Evolutionary conservation across 768 basidiomycete species (phyloP).

Genomic region (Tubosaeta sp.): DNA sequence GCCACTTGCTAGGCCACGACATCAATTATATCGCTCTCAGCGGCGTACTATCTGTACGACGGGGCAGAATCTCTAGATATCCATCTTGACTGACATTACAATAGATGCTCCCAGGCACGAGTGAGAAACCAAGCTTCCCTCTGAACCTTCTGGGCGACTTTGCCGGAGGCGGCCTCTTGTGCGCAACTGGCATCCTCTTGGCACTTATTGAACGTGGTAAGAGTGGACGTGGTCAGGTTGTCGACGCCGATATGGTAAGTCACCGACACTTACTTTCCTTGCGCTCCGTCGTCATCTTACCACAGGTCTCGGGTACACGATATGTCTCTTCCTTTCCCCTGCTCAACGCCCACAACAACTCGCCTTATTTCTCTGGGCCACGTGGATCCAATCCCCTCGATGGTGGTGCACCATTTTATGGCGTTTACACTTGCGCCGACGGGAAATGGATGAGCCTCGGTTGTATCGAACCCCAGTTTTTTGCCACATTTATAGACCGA

Average conservation of each 20-base stretch:
- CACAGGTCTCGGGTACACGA: constrained; percentile 74
- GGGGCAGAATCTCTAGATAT: not conserved
- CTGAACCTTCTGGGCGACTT: constrained; percentile 79
- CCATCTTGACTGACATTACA: not conserved
- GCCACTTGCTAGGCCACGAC: constrained; percentile 57
- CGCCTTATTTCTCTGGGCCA: constrained; percentile 36
- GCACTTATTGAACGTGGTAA: constrained; percentile 64
- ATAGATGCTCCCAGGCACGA: constrained; percentile 64
- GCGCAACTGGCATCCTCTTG: constrained; percentile 67
- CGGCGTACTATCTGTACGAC: constrained; percentile 61
- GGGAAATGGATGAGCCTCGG: constrained; percentile 74
- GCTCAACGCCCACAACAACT: constrained; percentile 35
- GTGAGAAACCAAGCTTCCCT: constrained; percentile 64
- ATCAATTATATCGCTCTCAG: constrained; percentile 81
- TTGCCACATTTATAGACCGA: constrained; percentile 50
- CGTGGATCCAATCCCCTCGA: constrained; percentile 64
- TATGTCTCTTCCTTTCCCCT: constrained; percentile 75
- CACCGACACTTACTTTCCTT: not conserved
- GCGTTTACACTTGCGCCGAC: constrained; percentile 67
- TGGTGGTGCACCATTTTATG: constrained; percentile 77
- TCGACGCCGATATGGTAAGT: constrained; percentile 71
- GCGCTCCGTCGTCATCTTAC: not conserved
- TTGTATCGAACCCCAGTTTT: constrained; percentile 73
- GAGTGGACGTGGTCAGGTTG: constrained; percentile 69
- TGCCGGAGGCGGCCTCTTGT: constrained; percentile 74